These are phyloP conservation scores for Aphanomyces euteiches DNA, from an alignment of 352 stramenopile genomes.

Conservation along the genomic window DNA sequence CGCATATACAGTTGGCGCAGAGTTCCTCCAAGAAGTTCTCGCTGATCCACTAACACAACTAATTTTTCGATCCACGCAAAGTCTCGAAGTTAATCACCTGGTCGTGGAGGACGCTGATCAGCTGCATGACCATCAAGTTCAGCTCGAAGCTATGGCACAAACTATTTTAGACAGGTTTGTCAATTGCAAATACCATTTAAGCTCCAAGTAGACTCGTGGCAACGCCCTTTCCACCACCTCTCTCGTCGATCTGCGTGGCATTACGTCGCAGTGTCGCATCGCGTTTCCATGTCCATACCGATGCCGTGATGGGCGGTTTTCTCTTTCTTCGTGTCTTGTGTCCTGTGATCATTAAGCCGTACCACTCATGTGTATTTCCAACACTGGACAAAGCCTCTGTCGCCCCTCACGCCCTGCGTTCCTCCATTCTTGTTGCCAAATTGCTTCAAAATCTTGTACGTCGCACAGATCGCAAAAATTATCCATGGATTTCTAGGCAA, in stretches of 20 bases:
- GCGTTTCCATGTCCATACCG: constrained; percentile 12
- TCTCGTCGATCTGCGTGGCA: neutral
- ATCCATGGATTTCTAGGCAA: constrained; percentile 35
- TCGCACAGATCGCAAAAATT: neutral
- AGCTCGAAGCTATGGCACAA: constrained; percentile 6
- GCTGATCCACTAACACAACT: neutral
- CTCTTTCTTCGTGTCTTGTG: constrained; percentile 79
- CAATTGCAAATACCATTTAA: neutral
- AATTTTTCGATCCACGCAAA: neutral
- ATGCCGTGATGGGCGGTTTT: constrained; percentile 47
- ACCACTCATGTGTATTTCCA: constrained; percentile 65
- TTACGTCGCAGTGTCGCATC: constrained; percentile 12
- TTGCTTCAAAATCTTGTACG: constrained; percentile 62
- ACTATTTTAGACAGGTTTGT: constrained; percentile 19
- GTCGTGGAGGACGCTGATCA: neutral
- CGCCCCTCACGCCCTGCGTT: constrained; percentile 53
- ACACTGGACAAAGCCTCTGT: constrained; percentile 30
- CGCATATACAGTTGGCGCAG: constrained; percentile 11
- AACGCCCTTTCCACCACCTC: neutral
- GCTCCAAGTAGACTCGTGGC: neutral
- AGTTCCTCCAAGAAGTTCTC: constrained; percentile 3
- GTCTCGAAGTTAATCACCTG: constrained; percentile 13
- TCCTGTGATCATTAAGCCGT: constrained; percentile 64
- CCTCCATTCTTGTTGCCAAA: constrained; percentile 72
- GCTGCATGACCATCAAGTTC: neutral